Evolutionary conservation across 768 basidiomycete genomes (phyloP).

Genomic region (Phylloporus sp.): DNA sequence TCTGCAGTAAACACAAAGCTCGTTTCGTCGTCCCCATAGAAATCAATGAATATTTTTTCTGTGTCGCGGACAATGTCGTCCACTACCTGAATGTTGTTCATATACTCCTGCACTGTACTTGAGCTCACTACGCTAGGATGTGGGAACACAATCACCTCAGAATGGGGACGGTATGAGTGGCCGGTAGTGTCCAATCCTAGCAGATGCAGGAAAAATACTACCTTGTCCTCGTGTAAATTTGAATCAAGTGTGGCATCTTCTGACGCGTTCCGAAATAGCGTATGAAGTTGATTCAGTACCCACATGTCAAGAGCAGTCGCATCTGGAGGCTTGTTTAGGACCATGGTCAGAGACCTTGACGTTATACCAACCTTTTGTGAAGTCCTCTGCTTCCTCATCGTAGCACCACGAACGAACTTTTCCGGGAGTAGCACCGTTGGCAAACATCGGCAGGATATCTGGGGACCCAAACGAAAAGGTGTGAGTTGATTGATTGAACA

Average conservation of each 20-base stretch:
- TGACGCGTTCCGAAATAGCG: conserved; percentile 62
- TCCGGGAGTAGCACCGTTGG: conserved; percentile 63
- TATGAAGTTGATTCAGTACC: conserved; percentile 68
- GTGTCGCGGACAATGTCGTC: conserved; percentile 68
- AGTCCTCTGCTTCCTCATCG: conserved; percentile 75
- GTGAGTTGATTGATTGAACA: conserved; percentile 76
- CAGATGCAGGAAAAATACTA: conserved; percentile 80
- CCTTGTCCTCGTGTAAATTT: conserved; percentile 53
- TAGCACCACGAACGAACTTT: conserved; percentile 77
- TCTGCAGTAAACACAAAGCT: conserved; percentile 82
- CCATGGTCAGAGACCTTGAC: background rate
- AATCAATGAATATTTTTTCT: conserved; percentile 56
- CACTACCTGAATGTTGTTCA: conserved; percentile 77
- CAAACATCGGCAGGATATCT: conserved; percentile 87
- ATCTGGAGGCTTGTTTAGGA: conserved; percentile 39
- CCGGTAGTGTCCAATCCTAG: conserved; percentile 85
- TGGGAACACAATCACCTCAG: conserved; percentile 47
- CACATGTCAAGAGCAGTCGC: conserved; percentile 75
- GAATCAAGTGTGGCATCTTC: conserved; percentile 43
- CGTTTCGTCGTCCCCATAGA: conserved; percentile 67
- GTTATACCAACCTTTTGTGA: conserved; percentile 62
- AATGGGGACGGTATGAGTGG: conserved; percentile 81
- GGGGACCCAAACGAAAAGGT: conserved; percentile 87
- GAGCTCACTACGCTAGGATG: background rate
- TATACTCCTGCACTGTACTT: conserved; percentile 62